Evolutionary conservation across 116 monocot species (phyloP), one percentile per base, ranked within the genome.

Genomic region (Trichopus zeylanicus): DNA sequence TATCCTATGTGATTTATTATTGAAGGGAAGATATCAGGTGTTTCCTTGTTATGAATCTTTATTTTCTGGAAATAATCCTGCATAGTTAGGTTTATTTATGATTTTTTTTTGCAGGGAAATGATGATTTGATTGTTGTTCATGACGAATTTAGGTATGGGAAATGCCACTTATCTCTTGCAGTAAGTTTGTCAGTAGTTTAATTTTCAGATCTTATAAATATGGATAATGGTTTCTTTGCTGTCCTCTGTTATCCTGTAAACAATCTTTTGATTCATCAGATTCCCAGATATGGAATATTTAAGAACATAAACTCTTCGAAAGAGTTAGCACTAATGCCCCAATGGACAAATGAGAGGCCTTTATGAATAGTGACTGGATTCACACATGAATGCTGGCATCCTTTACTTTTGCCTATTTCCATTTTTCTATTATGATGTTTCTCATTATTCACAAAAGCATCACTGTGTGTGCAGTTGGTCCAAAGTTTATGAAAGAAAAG

Each of bases 201-300:
- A 16, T 46, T 46, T n/a, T 42, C n/a, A 16, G 42, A 42, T 13
- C 0, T 42, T 42, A 13, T 42, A 42, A 42, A 16, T 13, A n/a
- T 42, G 18, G n/a, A 3, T n/a, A 42, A 42, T 10, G 42, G 0
- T 12, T 42, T 18, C 13, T 4, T 42, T 2, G 4, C 3, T 42
- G n/a, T 42, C n/a, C n/a, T 4, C 42, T 42, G n/a, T 10, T n/a
- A 16, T n/a, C 13, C 42, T 42, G 42, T 12, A 16, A 42, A n/a
- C 18, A 15, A 6, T 16, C 35, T 26, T 47, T 53, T 55, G 18
- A 32, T 18, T 62, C 13, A 59, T 52, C 79, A 95, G 95, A 87
- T 95, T 81, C 95, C 91, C 0, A 90, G 76, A 53, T 81, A 87
- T 70, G 95, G 95, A 26, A 87, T 95, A 46, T 95, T 95, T 77